Base-by-base conservation (phyloP, 2,329 filamentous ascomycete genomes). In the Ascocoryne sarcoides region DNA sequence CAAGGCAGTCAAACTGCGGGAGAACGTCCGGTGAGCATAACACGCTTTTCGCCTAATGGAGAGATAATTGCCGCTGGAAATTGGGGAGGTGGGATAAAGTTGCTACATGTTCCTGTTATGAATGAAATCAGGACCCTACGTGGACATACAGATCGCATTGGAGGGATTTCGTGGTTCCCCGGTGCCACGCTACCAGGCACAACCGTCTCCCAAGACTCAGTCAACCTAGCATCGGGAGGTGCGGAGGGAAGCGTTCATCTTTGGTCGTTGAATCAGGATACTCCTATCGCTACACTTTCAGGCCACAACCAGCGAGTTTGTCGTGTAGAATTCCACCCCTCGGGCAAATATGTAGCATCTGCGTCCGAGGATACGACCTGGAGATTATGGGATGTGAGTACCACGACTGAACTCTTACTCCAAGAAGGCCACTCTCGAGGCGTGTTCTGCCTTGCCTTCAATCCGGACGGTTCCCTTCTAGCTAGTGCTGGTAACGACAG, bases 341-440 rank as follows among this genome's bases (percentile, higher is more conserved):
- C 86, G 0, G 90, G 90, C 3, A 75, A 75, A 46, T 96, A 90
- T 56, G 69, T 96, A 4, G 92, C 90, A 4, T 95, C 89, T 1
- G 92, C 92, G 5, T 95, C 88, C 0, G 92, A 92, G 55, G 92
- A 98, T 59, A 95, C 88, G 2, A 95, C 92, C 0, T 98, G 92
- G 92, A 79, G 90, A 32, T 69, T 98, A 23, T 98, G 92, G 90
- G 90, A 96, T 59, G 78, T 96, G 1, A 80, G 86, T 51, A 92
- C 83, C 0, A 85, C 79, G 0, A 81, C 81, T 2, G 89, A 96
- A 58, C 65, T 96, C 2, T 70, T 94, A 1, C 70, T 93, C 1
- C 92, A 98, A 61, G 90, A 96, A 64, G 92, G 92, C 1, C 92
- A 98, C 61, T 93, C 88, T 8, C 79, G 90, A 40, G 92, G 93